These are phyloP conservation scores for Schizonepeta tenuifolia DNA, from an alignment of 257 asterid species.

Conservation along the genomic window DNA sequence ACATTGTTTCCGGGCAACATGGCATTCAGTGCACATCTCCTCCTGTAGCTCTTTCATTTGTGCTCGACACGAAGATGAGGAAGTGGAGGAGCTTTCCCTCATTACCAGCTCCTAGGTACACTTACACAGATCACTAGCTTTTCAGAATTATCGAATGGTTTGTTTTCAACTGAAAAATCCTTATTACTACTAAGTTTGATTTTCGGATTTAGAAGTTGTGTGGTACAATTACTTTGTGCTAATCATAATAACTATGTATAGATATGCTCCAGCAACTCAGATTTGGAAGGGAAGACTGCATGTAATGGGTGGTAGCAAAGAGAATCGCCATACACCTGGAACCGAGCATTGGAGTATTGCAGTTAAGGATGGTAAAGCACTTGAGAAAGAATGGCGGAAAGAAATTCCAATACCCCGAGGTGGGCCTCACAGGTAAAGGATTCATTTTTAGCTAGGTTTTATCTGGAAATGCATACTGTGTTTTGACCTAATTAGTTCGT, in stretches of 20 bases:
- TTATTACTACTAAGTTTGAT: neutral
- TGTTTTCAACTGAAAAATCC: slow-evolving; percentile 8
- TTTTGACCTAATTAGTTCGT: neutral
- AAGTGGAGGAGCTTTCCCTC: slow-evolving; percentile 64
- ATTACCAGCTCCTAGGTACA: slow-evolving; percentile 78
- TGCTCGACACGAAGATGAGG: slow-evolving; percentile 56
- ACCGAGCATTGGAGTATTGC: slow-evolving; percentile 79
- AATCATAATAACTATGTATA: slow-evolving; percentile 31
- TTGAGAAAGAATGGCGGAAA: slow-evolving; percentile 61
- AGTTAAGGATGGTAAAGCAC: slow-evolving; percentile 64
- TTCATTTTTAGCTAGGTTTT: slow-evolving; percentile 6
- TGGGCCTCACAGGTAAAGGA: slow-evolving; percentile 67
- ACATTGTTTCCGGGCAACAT: slow-evolving; percentile 64
- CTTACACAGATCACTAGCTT: neutral
- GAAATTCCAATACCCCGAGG: slow-evolving; percentile 79
- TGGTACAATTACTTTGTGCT: neutral
- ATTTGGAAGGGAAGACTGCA: slow-evolving; percentile 80
- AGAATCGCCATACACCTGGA: slow-evolving; percentile 75
- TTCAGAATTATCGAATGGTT: neutral
- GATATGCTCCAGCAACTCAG: slow-evolving; percentile 91
- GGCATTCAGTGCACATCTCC: slow-evolving; percentile 78
- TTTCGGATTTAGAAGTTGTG: neutral
- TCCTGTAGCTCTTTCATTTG: slow-evolving; percentile 49
- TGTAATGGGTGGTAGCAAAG: slow-evolving; percentile 86
- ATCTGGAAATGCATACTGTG: neutral